phyloP scores from a whole-genome alignment of 1,139 yeast species.

The Starmera stellimalicola region DNA sequence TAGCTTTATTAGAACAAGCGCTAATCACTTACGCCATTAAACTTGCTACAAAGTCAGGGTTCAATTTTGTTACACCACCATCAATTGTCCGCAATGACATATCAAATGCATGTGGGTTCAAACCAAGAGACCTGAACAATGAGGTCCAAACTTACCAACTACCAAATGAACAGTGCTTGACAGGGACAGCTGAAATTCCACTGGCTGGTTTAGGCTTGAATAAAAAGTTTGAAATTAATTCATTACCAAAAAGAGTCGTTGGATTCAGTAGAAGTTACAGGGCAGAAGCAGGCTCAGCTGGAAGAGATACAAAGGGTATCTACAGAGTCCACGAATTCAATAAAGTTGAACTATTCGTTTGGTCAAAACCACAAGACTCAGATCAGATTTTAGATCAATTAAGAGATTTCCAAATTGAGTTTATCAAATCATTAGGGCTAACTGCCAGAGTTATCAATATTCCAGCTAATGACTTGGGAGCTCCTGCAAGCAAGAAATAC shows the following conservation, averaged over 20 bases:
- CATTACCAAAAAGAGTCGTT: constrained; percentile 50
- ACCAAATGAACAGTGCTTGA: constrained; percentile 50
- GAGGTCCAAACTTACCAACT: constrained; percentile 80
- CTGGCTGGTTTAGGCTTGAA: constrained; percentile 65
- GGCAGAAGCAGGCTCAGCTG: constrained; percentile 97
- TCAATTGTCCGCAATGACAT: constrained; percentile 73
- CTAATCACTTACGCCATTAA: constrained; percentile 68
- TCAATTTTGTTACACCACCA: constrained; percentile 71
- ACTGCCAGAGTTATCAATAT: constrained; percentile 76
- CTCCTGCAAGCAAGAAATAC: constrained; percentile 86
- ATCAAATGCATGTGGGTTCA: constrained; percentile 87
- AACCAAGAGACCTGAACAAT: constrained; percentile 82
- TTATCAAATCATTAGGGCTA: constrained; percentile 61
- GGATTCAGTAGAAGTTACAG: constrained; percentile 86
- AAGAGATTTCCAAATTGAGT: constrained; percentile 51
- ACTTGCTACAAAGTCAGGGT: constrained; percentile 60
- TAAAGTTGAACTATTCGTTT: constrained; percentile 88
- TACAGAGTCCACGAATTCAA: constrained; percentile 96
- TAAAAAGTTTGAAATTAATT: constrained; percentile 25
- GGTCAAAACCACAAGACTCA: constrained; percentile 45
- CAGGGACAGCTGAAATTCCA: constrained; percentile 96
- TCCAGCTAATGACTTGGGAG: constrained; percentile 88
- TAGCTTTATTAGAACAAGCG: constrained; percentile 86
- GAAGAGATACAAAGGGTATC: constrained; percentile 83
- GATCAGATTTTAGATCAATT: constrained; percentile 48